phyloP scores from a whole-genome alignment of 495 filamentous ascomycete genomes.

The Rusavskia elegans region DNA sequence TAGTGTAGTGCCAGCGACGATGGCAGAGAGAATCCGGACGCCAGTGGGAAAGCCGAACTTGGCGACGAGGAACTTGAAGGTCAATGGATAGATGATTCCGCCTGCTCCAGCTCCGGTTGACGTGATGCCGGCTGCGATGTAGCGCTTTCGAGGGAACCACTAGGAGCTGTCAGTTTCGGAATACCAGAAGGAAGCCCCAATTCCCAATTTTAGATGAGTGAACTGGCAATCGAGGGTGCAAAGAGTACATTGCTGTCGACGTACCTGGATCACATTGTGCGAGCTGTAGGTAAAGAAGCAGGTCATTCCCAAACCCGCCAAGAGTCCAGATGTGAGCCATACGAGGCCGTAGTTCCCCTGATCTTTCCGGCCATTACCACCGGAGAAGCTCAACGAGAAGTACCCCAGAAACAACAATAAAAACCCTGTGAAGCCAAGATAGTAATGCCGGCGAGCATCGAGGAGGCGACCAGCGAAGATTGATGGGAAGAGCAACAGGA shows the following conservation, averaged over 20 bases:
- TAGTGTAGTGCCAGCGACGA: conserved; percentile 16
- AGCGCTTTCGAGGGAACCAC: conserved; percentile 23
- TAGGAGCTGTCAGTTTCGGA: background rate
- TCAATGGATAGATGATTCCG: conserved; percentile 22
- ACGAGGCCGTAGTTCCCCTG: conserved; percentile 19
- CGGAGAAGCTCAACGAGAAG: conserved; percentile 18
- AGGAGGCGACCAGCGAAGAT: conserved; percentile 21
- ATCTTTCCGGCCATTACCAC: conserved; percentile 5
- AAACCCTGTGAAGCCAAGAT: conserved; percentile 16
- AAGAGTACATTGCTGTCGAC: background rate
- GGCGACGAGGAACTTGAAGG: conserved; percentile 18
- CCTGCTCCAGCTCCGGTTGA: conserved; percentile 25
- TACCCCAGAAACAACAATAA: conserved; percentile 19
- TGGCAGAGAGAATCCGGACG: conserved; percentile 13
- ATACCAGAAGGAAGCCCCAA: too few relatives aligned
- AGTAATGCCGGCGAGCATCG: conserved; percentile 21
- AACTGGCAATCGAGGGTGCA: too few relatives aligned
- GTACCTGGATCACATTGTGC: conserved; percentile 21
- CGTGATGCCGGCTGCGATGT: conserved; percentile 25
- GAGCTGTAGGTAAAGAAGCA: conserved; percentile 26
- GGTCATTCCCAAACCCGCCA: conserved; percentile 25
- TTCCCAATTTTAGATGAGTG: too few relatives aligned
- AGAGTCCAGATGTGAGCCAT: conserved; percentile 23
- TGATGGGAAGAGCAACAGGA: conserved; percentile 20
- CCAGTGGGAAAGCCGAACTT: conserved; percentile 19